Percentiles rank a stretch among this genome's conserved stretches.
phyloP scores from a whole-genome alignment of 768 basidiomycete species.

The Panaeolus papilionaceus region DNA sequence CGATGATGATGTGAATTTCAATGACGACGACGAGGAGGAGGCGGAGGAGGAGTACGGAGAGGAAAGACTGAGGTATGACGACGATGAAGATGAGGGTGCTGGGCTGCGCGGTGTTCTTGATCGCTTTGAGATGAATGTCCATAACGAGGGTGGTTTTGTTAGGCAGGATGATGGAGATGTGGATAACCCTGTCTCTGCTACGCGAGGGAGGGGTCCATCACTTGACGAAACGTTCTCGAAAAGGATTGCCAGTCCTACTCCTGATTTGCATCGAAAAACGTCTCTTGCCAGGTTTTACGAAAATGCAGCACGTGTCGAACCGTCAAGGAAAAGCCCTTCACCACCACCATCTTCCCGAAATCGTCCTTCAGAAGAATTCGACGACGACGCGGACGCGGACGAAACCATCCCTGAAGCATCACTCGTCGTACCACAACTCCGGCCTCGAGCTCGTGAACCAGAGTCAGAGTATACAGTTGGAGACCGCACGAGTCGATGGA shows the following conservation, averaged over 20 bases:
- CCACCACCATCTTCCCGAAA: background rate
- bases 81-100: background rate
- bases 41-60: constrained; percentile 35
- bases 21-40: constrained; percentile 21
- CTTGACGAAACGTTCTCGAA: background rate
- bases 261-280: background rate
- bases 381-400: constrained; percentile 19
- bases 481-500: constrained; percentile 48
- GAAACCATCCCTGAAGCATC: background rate
- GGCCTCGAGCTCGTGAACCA: constrained; percentile 17
- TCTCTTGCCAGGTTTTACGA: background rate
- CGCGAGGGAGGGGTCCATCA: background rate
- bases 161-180: background rate
- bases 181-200: background rate
- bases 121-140: constrained; percentile 38
- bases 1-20: background rate
- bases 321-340: background rate
- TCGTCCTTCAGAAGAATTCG: background rate
- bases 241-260: background rate
- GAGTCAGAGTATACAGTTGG: constrained; percentile 25
- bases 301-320: background rate
- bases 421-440: constrained; percentile 18
- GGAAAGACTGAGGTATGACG: constrained; percentile 25
- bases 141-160: constrained; percentile 2
- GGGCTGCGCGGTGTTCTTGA: constrained; percentile 41